A percentile compares a stretch with the other conserved stretches of the same genome.
Conservation (phyloP, 2,329 filamentous ascomycete species). For the Colletotrichum sp. region DNA sequence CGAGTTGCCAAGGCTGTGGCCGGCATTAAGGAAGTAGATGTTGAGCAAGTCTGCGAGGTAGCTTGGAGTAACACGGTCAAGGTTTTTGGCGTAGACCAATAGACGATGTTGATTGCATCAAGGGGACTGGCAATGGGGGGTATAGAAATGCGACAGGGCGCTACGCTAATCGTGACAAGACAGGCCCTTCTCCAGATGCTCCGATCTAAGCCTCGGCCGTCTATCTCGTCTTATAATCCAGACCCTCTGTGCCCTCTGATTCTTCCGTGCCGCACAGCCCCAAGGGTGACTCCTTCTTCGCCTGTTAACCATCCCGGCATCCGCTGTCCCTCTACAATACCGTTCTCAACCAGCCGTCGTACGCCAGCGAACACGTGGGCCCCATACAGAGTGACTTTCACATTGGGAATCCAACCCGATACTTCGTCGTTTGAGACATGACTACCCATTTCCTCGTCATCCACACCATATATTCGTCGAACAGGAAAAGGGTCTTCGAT, state of each 20-base stretch:
- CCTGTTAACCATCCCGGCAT: conserved; percentile 95
- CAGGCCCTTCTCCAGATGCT: not conserved
- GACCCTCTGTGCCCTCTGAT: conserved; percentile 65
- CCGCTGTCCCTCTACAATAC: conserved; percentile 73
- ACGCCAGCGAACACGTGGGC: conserved; percentile 82
- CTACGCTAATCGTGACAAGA: not conserved
- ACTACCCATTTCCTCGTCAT: conserved; percentile 27
- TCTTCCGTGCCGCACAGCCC: conserved; percentile 70
- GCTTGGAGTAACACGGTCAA: conserved; percentile 82
- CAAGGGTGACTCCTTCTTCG: conserved; percentile 79
- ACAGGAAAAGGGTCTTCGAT: conserved; percentile 62
- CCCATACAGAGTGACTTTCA: conserved; percentile 75
- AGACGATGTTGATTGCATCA: conserved; percentile 24
- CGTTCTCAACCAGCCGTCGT: conserved; percentile 76
- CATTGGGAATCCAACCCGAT: conserved; percentile 58
- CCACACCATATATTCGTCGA: conserved; percentile 30
- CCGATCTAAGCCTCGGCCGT: not conserved
- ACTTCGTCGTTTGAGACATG: not conserved
- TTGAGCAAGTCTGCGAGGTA: conserved; percentile 86
- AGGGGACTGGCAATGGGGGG: not conserved
- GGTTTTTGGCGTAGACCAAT: conserved; percentile 76
- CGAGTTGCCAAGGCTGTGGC: conserved; percentile 90
- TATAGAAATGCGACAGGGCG: not conserved
- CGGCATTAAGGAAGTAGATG: conserved; percentile 77
- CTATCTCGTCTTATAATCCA: conserved; percentile 43